Percentiles rank a stretch among this genome's conserved stretches.
These are phyloP conservation scores for Flaveria ramosissima DNA, from an alignment of 129 eudicot species.

Conservation along the genomic window DNA sequence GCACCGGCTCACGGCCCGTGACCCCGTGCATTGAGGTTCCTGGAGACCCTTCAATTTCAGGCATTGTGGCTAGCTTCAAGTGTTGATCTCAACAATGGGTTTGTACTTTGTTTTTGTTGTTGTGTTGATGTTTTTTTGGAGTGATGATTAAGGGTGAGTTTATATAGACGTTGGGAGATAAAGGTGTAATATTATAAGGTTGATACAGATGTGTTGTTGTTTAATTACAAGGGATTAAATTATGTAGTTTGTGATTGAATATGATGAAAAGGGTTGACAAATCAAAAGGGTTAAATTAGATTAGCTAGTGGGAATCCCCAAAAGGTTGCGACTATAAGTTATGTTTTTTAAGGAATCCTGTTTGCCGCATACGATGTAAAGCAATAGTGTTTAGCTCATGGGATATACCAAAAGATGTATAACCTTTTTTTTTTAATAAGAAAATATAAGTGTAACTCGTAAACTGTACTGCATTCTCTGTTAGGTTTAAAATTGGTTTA, in stretches of 20 bases:
- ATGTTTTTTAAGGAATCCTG: slow-evolving; percentile 25
- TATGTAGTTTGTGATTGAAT: neutral
- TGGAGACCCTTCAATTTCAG: slow-evolving; percentile 59
- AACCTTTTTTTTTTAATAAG: no score
- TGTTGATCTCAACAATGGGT: neutral
- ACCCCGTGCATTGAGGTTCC: slow-evolving; percentile 86
- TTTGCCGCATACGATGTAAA: slow-evolving; percentile 41
- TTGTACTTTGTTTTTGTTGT: neutral
- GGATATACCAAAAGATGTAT: slow-evolving; percentile 8
- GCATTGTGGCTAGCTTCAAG: slow-evolving; percentile 5
- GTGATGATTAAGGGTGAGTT: neutral
- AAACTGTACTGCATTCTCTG: no score
- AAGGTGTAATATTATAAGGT: no score
- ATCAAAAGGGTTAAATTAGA: neutral
- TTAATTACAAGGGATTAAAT: neutral
- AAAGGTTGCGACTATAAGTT: slow-evolving; percentile 20
- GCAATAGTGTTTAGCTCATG: slow-evolving; percentile 19
- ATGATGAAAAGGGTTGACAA: slow-evolving; percentile 15
- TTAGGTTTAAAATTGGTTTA: no score
- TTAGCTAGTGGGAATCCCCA: slow-evolving; percentile 43
- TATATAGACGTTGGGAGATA: neutral
- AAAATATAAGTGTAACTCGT: no score
- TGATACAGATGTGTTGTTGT: neutral
- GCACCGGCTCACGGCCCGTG: slow-evolving; percentile 63
- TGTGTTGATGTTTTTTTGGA: neutral